phyloP scores from a whole-genome alignment of 2,329 filamentous ascomycete species.

The Pseudofabraea citricarpa region DNA sequence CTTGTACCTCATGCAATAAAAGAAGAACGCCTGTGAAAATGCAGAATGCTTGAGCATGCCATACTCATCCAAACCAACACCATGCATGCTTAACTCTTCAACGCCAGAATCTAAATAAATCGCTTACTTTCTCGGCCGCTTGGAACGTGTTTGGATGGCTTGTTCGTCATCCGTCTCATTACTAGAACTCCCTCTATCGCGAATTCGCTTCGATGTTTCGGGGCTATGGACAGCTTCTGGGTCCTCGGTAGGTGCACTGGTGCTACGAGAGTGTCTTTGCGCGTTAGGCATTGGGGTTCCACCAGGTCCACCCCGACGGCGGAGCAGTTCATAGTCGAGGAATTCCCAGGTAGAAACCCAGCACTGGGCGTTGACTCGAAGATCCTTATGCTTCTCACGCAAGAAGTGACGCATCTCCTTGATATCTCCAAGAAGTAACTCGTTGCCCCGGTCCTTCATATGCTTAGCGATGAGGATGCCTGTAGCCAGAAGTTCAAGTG shows the following conservation, averaged over 20 bases:
- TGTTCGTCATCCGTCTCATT: no score
- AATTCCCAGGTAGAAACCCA: constrained; percentile 27
- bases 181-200: no score
- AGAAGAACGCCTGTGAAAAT: no score
- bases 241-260: no score
- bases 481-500: constrained; percentile 29
- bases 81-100: no score
- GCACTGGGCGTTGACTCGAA: constrained; percentile 29
- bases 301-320: constrained; percentile 2
- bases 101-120: no score
- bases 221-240: background rate
- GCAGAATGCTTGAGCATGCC: no score
- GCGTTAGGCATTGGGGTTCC: background rate
- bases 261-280: background rate
- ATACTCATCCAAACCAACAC: no score
- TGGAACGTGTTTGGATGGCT: no score
- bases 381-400: constrained; percentile 26
- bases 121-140: no score
- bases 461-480: constrained; percentile 27
- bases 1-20: no score
- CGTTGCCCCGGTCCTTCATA: constrained; percentile 21
- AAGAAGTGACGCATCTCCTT: constrained; percentile 26
- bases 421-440: constrained; percentile 27
- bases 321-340: constrained; percentile 16
- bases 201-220: no score